Evolutionary conservation across 1,284 basidiomycete species (phyloP).

Genomic region (Volvariella surrecta): DNA sequence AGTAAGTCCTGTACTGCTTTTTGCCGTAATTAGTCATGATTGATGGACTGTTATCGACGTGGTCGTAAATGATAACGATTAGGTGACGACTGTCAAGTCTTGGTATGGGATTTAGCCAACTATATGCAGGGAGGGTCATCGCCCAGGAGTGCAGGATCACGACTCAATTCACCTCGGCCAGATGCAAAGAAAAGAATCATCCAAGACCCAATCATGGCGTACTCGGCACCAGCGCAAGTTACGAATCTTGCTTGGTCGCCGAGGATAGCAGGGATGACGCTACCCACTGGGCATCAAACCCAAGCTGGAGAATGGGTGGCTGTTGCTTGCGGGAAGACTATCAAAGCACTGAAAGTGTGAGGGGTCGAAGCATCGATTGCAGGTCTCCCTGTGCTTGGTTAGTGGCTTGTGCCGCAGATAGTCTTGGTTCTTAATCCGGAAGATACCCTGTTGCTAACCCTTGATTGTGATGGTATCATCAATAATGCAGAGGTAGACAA

Average conservation of each 20-base stretch:
- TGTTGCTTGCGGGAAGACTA: constrained; percentile 73
- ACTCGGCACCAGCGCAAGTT: constrained; percentile 73
- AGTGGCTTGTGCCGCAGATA: too few species aligned
- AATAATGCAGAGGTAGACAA: too few species aligned
- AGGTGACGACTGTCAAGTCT: constrained; percentile 89
- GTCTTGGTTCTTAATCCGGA: too few species aligned
- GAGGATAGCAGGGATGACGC: constrained; percentile 62
- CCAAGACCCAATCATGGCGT: constrained; percentile 75
- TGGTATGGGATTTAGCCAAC: constrained; percentile 79
- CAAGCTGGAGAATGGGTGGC: constrained; percentile 87
- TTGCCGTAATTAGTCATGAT: constrained; percentile 3
- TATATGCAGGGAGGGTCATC: constrained; percentile 54
- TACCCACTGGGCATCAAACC: constrained; percentile 65
- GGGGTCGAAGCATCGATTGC: not conserved
- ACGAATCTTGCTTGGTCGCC: constrained; percentile 87
- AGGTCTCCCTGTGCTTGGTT: not conserved
- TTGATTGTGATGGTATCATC: too few species aligned
- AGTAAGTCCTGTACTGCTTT: constrained; percentile 37
- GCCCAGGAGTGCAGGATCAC: constrained; percentile 52
- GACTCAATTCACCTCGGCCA: constrained; percentile 64
- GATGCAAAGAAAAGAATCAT: constrained; percentile 69
- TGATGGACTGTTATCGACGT: constrained; percentile 4
- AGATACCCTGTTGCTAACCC: too few species aligned
- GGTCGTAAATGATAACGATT: too few species aligned
- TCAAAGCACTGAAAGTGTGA: constrained; percentile 78